Percentiles rank a stretch among this genome's conserved stretches.
Conservation (phyloP, 495 filamentous ascomycete genomes). For the Tuber magnatum region DNA sequence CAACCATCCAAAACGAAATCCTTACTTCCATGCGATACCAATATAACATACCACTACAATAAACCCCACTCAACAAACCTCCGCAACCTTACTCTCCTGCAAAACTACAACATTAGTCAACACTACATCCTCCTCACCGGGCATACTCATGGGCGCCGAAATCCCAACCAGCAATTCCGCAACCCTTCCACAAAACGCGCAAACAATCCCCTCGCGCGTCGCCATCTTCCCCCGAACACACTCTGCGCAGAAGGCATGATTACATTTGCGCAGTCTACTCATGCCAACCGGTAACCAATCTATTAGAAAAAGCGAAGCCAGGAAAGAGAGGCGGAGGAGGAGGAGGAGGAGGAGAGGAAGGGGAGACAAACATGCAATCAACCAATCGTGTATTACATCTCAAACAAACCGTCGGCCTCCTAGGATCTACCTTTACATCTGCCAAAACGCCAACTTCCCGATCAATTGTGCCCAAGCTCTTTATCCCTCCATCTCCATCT, state of each 20-base stretch:
- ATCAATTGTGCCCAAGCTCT: conserved; percentile 13
- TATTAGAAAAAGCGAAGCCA: neutral
- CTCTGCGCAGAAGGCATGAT: conserved; percentile 21
- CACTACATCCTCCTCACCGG: conserved; percentile 14
- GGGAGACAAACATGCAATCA: conserved; percentile 18
- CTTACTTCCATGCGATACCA: neutral
- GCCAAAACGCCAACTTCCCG: neutral
- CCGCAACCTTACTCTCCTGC: conserved; percentile 16
- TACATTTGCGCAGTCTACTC: conserved; percentile 18
- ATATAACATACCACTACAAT: neutral
- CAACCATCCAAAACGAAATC: neutral
- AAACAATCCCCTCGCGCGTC: neutral
- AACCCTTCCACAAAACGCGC: neutral
- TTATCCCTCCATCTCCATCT: neutral
- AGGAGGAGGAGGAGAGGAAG: neutral
- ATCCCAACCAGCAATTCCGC: conserved; percentile 18
- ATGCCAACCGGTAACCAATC: neutral
- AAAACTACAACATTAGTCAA: conserved; percentile 17
- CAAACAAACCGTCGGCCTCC: neutral
- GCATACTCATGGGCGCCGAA: conserved; percentile 26
- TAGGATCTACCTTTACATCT: conserved; percentile 5
- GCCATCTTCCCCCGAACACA: conserved; percentile 10
- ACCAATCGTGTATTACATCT: neutral
- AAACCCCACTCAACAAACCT: conserved; percentile 15
- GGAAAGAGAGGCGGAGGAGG: too few species aligned